Percentiles rank a stretch among this genome's conserved stretches.
phyloP scores from a whole-genome alignment of 257 asterid species.

The Solanum acaule region DNA sequence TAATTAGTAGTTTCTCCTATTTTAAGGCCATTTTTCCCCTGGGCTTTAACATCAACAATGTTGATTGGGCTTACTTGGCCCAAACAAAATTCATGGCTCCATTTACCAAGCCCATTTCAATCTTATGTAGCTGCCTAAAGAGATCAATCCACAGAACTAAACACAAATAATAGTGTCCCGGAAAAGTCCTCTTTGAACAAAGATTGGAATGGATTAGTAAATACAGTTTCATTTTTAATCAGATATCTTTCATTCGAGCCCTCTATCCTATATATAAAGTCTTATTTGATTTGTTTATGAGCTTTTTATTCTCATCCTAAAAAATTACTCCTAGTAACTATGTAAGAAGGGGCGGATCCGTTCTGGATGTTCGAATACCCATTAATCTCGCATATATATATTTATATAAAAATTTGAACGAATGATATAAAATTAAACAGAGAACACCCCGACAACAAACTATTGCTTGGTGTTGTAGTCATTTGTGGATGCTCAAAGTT shows the following conservation, averaged over 20 bases:
- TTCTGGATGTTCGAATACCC: rapidly evolving
- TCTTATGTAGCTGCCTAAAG: not conserved
- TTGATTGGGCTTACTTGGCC: not conserved
- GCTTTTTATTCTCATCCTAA: not conserved
- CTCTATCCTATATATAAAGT: no score
- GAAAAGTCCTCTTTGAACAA: no score
- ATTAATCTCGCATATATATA: no score
- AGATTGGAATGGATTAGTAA: not conserved
- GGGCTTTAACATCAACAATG: not conserved
- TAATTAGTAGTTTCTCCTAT: no score
- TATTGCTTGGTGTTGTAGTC: rapidly evolving
- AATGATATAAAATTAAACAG: no score
- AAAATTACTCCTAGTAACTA: not conserved
- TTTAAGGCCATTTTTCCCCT: not conserved
- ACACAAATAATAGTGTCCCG: not conserved
- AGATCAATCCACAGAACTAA: no score
- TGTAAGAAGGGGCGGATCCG: no score
- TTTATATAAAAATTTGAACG: no score
- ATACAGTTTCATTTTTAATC: not conserved
- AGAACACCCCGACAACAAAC: rapidly evolving
- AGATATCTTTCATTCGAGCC: not conserved
- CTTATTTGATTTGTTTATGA: not conserved
- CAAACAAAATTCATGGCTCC: not conserved
- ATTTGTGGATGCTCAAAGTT: no score
- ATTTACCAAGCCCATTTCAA: not conserved